phyloP scores from a whole-genome alignment of 2,329 filamentous ascomycete species.

The Polytolypa hystricis region DNA sequence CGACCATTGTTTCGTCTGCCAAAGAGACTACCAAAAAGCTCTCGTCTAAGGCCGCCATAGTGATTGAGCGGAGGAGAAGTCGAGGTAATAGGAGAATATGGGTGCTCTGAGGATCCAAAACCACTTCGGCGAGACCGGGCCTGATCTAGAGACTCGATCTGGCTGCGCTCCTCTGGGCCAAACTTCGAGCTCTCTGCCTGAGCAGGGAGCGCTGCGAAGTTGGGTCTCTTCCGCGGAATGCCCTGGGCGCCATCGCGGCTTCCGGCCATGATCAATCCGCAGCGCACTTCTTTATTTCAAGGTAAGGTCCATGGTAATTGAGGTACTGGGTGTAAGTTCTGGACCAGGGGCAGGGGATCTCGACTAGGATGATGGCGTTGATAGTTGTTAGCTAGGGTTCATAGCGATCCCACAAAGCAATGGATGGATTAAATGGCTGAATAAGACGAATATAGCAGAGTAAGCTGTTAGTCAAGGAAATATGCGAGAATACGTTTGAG shows the following conservation, averaged over 20 bases:
- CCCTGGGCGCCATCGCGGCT: conserved; percentile 1
- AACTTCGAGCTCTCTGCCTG: conserved; percentile 27
- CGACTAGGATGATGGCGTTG: no score
- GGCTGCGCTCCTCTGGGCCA: conserved; percentile 20
- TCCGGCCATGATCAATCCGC: no score
- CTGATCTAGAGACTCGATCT: conserved; percentile 15
- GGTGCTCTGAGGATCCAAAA: conserved; percentile 3
- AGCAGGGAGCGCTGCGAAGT: conserved; percentile 28
- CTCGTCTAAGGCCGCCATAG: conserved; percentile 11
- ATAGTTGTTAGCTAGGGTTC: no score
- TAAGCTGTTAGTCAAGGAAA: no score
- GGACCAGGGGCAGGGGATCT: no score
- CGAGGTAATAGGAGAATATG: conserved; percentile 12
- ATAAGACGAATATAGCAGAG: no score
- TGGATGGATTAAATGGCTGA: no score
- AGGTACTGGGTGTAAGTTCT: no score
- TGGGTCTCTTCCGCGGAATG: conserved; percentile 25
- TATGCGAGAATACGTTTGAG: no score
- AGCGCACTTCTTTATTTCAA: no score
- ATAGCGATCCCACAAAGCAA: no score
- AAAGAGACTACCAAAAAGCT: conserved; percentile 3
- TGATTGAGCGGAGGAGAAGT: conserved; percentile 10
- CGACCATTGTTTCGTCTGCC: not conserved
- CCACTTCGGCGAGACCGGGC: conserved; percentile 16
- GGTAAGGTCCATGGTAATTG: no score